Evolutionary conservation across 306 rosid species (phyloP).

Genomic region (Purshia tridentata): DNA sequence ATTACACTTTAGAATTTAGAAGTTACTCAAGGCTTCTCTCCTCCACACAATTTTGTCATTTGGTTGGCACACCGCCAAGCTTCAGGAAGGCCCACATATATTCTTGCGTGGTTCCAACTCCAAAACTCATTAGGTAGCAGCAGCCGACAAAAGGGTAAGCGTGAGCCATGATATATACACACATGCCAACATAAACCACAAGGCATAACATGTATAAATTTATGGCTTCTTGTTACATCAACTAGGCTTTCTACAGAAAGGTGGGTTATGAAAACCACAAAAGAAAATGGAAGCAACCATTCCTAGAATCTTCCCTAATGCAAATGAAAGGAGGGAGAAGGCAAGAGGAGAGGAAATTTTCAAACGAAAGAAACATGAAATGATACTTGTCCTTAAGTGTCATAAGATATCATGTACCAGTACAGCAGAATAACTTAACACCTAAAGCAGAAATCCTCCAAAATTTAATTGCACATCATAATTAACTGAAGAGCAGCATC

Average conservation of each 20-base stretch:
- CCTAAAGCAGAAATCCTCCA: no score
- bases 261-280: neutral
- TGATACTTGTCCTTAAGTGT: neutral
- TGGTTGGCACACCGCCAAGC: neutral
- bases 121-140: neutral
- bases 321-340: neutral
- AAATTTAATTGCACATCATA: neutral
- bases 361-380: neutral
- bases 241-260: neutral
- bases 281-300: neutral
- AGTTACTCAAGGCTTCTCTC: neutral
- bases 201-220: neutral
- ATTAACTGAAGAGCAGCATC: neutral
- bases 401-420: neutral
- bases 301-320: neutral
- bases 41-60: neutral
- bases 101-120: neutral
- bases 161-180: neutral
- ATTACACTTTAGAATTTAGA: neutral
- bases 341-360: neutral
- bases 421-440: no score
- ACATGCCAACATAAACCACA: constrained; percentile 13
- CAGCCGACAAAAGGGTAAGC: neutral
- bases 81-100: neutral
- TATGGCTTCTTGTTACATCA: neutral